phyloP scores from a whole-genome alignment of 805 yeast species.

The Nakazawaea populi region DNA sequence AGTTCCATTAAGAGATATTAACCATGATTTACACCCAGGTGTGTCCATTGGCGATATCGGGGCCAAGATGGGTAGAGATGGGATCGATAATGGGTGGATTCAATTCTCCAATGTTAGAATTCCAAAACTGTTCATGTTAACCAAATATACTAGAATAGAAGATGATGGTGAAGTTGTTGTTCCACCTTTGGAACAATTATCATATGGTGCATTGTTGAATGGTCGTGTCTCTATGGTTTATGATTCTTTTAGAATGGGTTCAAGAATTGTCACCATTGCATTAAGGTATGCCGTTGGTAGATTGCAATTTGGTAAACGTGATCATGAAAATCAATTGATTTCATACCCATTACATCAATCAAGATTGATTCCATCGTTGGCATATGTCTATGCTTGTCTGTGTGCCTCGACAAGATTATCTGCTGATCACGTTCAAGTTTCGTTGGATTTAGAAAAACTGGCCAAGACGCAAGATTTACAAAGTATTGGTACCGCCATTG shows the following conservation, averaged over 20 bases:
- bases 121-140: constrained; percentile 79
- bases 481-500: constrained; percentile 40
- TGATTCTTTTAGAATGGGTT: constrained; percentile 77
- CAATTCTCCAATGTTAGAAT: constrained; percentile 80
- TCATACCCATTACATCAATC: constrained; percentile 89
- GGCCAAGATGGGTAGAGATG: constrained; percentile 92
- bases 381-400: constrained; percentile 70
- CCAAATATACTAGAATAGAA: constrained; percentile 69
- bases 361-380: constrained; percentile 78
- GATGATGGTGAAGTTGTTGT: constrained; percentile 62
- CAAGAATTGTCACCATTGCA: constrained; percentile 79
- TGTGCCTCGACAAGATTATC: constrained; percentile 63
- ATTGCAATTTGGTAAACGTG: constrained; percentile 65
- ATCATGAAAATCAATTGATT: constrained; percentile 53
- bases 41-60: constrained; percentile 88
- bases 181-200: constrained; percentile 84
- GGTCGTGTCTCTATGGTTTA: constrained; percentile 89
- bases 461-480: constrained; percentile 42
- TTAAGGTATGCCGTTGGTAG: constrained; percentile 85
- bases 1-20: constrained; percentile 78
- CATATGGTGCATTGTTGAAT: constrained; percentile 80
- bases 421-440: constrained; percentile 41
- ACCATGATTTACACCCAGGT: constrained; percentile 74
- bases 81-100: constrained; percentile 96
- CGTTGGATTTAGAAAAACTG: constrained; percentile 49